Percentiles rank a stretch among this genome's conserved stretches.
These are phyloP conservation scores for Neurospora tetrasperma DNA, from an alignment of 495 filamentous ascomycete species.

Conservation along the genomic window DNA sequence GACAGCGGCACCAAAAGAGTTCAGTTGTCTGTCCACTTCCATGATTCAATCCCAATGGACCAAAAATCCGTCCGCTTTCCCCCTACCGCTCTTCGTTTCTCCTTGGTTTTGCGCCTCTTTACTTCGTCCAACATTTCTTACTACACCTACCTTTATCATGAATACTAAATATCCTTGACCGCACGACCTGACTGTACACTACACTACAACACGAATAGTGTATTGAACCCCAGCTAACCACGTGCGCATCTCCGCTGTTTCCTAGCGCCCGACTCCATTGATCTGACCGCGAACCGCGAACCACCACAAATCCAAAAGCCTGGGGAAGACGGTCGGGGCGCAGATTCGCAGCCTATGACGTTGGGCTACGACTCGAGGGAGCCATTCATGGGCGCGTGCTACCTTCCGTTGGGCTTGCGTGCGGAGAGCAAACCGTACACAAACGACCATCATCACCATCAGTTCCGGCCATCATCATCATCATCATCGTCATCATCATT, in stretches of 20 bases:
- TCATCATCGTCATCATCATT: neutral
- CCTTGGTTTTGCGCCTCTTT: neutral
- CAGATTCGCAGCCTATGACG: neutral
- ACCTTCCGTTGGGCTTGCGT: neutral
- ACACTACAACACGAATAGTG: too few species aligned
- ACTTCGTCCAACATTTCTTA: neutral
- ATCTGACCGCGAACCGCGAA: neutral
- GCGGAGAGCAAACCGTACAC: neutral
- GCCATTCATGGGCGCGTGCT: conserved; percentile 1
- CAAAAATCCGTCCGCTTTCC: neutral
- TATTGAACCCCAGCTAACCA: neutral
- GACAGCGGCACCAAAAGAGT: neutral
- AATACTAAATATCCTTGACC: neutral
- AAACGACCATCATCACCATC: neutral
- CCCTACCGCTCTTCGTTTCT: neutral
- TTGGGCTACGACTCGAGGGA: neutral
- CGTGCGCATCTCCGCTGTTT: neutral
- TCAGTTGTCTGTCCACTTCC: neutral
- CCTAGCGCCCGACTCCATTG: neutral
- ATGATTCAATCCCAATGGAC: neutral
- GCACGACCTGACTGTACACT: too few species aligned
- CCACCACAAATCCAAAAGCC: neutral
- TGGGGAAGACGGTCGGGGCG: neutral
- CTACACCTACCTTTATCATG: neutral
- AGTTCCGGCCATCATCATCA: neutral